Evolutionary conservation across 2,329 filamentous ascomycete species (phyloP).

Genomic region (Xylaria sp.): DNA sequence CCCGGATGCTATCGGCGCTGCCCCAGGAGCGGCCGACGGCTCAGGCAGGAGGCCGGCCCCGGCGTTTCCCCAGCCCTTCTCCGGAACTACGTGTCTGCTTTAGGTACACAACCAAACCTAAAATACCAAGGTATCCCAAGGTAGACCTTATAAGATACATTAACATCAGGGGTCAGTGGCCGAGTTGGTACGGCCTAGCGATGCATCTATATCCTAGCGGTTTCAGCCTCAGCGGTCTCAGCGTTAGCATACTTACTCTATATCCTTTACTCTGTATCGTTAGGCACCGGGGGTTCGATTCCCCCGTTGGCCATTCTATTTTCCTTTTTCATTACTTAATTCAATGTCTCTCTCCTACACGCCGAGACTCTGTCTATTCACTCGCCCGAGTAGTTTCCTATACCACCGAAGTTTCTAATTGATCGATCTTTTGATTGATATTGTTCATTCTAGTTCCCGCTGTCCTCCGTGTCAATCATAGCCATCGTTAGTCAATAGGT

Average conservation of each 20-base stretch:
- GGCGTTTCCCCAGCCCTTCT: not conserved
- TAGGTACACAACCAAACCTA: not conserved
- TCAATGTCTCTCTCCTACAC: not conserved
- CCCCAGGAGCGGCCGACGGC: constrained; percentile 63
- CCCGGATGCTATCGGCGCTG: constrained; percentile 63
- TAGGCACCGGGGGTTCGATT: not conserved
- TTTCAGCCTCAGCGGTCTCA: not conserved
- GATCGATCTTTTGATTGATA: not conserved
- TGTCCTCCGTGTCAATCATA: too few relatives aligned
- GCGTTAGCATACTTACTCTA: not conserved
- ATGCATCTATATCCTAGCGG: not conserved
- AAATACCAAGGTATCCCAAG: too few relatives aligned
- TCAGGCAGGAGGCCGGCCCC: constrained; percentile 56
- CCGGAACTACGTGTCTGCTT: not conserved
- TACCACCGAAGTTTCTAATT: not conserved
- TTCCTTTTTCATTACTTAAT: not conserved
- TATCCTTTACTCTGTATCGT: not conserved
- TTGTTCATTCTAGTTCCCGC: too few relatives aligned
- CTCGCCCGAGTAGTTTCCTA: not conserved
- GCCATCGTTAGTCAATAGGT: too few relatives aligned
- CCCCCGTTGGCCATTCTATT: not conserved
- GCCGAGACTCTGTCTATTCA: not conserved
- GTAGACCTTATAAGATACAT: not conserved
- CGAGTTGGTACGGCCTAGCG: constrained; percentile 1
- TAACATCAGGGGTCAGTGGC: not conserved